phyloP scores from a whole-genome alignment of 805 yeast genomes.

The Torulaspora indica region DNA sequence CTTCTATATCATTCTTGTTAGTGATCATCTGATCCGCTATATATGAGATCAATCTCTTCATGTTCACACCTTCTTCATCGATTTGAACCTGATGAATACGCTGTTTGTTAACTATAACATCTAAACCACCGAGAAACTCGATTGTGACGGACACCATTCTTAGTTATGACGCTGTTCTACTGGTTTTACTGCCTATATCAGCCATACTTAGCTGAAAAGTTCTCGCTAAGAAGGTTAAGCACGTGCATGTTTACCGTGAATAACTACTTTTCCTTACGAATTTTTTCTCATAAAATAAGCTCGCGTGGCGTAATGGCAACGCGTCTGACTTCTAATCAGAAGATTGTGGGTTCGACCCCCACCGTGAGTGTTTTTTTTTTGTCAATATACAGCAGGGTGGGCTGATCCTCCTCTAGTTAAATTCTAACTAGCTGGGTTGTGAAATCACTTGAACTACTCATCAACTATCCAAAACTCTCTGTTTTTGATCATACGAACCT shows the following conservation, averaged over 20 bases:
- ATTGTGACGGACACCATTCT: slow-evolving; percentile 38
- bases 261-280: no score
- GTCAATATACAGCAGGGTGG: no score
- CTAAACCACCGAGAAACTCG: slow-evolving; percentile 73
- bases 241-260: no score
- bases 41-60: slow-evolving; percentile 50
- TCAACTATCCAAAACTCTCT: no score
- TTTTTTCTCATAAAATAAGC: no score
- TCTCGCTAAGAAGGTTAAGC: no score
- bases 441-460: no score
- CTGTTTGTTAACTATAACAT: slow-evolving; percentile 62
- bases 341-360: slow-evolving; percentile 56
- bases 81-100: slow-evolving; percentile 49
- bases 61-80: slow-evolving; percentile 38
- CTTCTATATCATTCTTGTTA: slow-evolving; percentile 59
- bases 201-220: background rate
- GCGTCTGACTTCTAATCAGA: slow-evolving; percentile 55
- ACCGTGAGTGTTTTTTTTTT: slow-evolving; percentile 40
- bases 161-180: background rate
- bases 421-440: no score
- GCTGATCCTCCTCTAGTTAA: no score
- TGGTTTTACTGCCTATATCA: background rate
- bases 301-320: slow-evolving; percentile 55
- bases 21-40: slow-evolving; percentile 53
- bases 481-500: no score